phyloP scores from a whole-genome alignment of 2,329 filamentous ascomycete species.

The Ophiostoma ulmi region DNA sequence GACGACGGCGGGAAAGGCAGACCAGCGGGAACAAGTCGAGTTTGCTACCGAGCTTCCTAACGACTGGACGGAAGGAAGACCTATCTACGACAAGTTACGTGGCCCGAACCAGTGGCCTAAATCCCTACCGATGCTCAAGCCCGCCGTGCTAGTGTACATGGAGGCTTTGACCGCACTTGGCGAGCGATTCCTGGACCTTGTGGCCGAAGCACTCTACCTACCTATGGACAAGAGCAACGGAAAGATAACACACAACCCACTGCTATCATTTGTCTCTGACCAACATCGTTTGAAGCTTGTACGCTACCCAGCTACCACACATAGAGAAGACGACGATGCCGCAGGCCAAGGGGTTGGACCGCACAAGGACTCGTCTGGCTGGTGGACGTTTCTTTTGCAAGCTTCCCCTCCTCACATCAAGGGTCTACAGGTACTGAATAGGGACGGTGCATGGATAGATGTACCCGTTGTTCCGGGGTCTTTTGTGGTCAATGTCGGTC shows the following conservation, averaged over 20 bases:
- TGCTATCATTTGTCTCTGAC: background rate
- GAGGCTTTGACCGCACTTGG: background rate
- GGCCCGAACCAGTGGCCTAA: background rate
- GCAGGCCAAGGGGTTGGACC: conserved; percentile 52
- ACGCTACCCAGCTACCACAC: background rate
- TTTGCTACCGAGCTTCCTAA: conserved; percentile 54
- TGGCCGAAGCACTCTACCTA: conserved; percentile 1
- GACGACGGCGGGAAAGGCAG: conserved; percentile 48
- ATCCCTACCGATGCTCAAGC: background rate
- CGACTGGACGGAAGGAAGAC: conserved; percentile 17
- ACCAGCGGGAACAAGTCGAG: conserved; percentile 56
- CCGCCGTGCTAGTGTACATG: background rate
- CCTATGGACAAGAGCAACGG: background rate
- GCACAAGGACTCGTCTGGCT: conserved; percentile 59
- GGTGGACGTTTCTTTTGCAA: conserved; percentile 61
- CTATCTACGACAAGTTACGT: background rate
- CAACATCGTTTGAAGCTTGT: background rate
- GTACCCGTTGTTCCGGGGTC: background rate
- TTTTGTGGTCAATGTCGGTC: background rate
- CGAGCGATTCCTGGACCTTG: background rate
- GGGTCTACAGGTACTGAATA: conserved; percentile 24
- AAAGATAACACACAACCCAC: background rate
- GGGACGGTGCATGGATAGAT: background rate
- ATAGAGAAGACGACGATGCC: background rate
- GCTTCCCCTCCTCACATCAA: conserved; percentile 47